Evolutionary conservation across 768 basidiomycete genomes (phyloP), one percentile per base, ranked within the genome.

Genomic region (Pulveroboletus ravenelii): DNA sequence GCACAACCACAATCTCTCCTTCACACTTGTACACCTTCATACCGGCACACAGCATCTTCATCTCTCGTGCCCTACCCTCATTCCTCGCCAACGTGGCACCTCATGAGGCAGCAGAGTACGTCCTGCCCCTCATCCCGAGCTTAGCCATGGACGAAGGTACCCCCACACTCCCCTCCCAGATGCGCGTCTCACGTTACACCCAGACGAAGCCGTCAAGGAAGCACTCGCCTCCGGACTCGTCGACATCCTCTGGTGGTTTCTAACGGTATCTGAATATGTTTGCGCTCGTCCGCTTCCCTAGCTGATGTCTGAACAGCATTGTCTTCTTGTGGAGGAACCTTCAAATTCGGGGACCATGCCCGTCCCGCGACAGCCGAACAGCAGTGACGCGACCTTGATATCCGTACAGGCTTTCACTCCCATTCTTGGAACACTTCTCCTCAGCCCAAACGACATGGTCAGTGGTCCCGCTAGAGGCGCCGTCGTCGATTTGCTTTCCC

Each of bases 161-260:
- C 67, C 27, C 1, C 47, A 27, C 52, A 31, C 43, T 30, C 47
- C 32, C 47, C 53, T 38, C 41, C 39, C 23, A 13, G 8, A 15
- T 31, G 15, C 36, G 1, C 39, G 30, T 48, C 49, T 66, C 9
- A 59, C 49, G 30, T 42, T 37, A 55, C 32, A 41, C 52, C 31
- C 61, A 91, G 93, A 95, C 53, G 93, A 95, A 62, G 66, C 76
- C 40, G 91, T 96, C 46, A 89, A 89, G 65, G 93, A 94, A 66
- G 89, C 90, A 6, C 81, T 96, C 20, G 85, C 89, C 1, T 76
- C 81, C 2, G 85, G 89, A 56, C 74, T 98, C 10, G 82, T 89
- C 34, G 72, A 79, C 44, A 80, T 95, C 57, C 80, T 96, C 42
- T 96, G 92, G 92, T 95, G 91, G 84, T 97, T 95, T 70, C 84